Evolutionary conservation across 192 early-diverging fungal species (phyloP), one percentile per base, ranked within the genome.

Genomic region (Ambispora gerdemannii): DNA sequence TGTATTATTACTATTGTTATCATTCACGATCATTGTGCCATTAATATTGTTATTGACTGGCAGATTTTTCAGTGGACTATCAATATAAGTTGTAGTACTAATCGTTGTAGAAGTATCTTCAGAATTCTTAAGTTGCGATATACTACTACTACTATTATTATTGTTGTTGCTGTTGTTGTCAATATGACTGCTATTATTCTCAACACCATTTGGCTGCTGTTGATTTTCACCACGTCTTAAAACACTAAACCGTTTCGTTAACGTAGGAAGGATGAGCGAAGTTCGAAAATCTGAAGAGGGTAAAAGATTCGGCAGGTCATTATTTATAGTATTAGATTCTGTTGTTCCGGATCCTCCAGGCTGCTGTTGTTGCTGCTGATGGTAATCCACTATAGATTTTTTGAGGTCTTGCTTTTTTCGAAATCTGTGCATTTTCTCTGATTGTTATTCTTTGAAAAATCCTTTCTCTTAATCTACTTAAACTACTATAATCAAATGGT

Each of bases 351-450:
- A 13, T 17, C 32, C 25, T 28, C 3, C 11, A 19, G 58, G 15
- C 17, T 22, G 58, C n/a, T 32, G 58, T 49, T 10, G 27, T 7
- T 47, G 1, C 13, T 10, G 22, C 1, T 2, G 20, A 28, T 64
- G 20, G 4, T 30, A 6, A 17, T 49, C 19, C 4, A 28, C 4
- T 25, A 10, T 10, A 17, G 19, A 17, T 51, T 67, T 67, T 67
- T 52, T 67, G 24, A 51, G 22, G 15, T 67, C 65, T 30, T 49
- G 28, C 64, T 50, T 67, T 24, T 67, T 67, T 51, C 43, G 13
- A 32, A 67, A 67, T 24, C 50, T 31, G 28, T 67, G 50, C 64
- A 67, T 67, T n/a, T n/a, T n/a, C n/a, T n/a, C n/a, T n/a, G n/a
- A n/a, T n/a, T n/a, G n/a, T n/a, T n/a, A n/a, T n/a, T n/a, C n/a